Evolutionary conservation across 2,329 filamentous ascomycete genomes (phyloP).

Genomic region (Gnomoniopsis smithogilvyi): DNA sequence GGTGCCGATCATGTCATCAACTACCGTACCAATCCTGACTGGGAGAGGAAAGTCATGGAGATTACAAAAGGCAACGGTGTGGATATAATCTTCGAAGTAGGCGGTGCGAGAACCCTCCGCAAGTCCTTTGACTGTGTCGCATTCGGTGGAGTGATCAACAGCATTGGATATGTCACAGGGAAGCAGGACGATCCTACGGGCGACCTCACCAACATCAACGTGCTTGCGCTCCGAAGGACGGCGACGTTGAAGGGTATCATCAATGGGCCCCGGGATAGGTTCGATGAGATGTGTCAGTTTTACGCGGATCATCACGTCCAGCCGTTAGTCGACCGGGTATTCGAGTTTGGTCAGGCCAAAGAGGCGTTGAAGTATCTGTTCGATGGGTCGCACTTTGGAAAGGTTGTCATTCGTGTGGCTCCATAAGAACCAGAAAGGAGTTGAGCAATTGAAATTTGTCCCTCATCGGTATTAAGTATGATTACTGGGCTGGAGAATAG

Average conservation of each 20-base stretch:
- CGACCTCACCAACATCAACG: slow-evolving; percentile 53
- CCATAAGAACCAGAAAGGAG: neutral
- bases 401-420: slow-evolving; percentile 38
- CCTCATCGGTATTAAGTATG: no score
- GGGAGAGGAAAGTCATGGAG: slow-evolving; percentile 45
- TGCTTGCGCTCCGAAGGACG: slow-evolving; percentile 37
- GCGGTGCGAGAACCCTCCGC: slow-evolving; percentile 47
- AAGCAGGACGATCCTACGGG: slow-evolving; percentile 44
- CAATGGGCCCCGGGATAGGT: slow-evolving; percentile 55
- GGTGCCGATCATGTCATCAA: slow-evolving; percentile 53
- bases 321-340: slow-evolving; percentile 41
- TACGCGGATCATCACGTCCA: slow-evolving; percentile 34
- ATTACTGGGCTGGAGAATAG: no score
- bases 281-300: slow-evolving; percentile 19
- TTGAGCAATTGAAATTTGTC: no score
- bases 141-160: slow-evolving; percentile 51
- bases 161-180: slow-evolving; percentile 38
- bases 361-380: slow-evolving; percentile 48
- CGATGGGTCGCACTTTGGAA: slow-evolving; percentile 51
- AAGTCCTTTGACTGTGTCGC: slow-evolving; percentile 51
- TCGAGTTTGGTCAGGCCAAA: slow-evolving; percentile 37
- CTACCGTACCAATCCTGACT: slow-evolving; percentile 49
- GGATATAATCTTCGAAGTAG: slow-evolving; percentile 54
- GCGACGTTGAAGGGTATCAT: slow-evolving; percentile 45
- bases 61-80: slow-evolving; percentile 44